These are phyloP conservation scores for Metschnikowia kunwiensis DNA, from an alignment of 805 yeast species.

Conservation along the genomic window DNA sequence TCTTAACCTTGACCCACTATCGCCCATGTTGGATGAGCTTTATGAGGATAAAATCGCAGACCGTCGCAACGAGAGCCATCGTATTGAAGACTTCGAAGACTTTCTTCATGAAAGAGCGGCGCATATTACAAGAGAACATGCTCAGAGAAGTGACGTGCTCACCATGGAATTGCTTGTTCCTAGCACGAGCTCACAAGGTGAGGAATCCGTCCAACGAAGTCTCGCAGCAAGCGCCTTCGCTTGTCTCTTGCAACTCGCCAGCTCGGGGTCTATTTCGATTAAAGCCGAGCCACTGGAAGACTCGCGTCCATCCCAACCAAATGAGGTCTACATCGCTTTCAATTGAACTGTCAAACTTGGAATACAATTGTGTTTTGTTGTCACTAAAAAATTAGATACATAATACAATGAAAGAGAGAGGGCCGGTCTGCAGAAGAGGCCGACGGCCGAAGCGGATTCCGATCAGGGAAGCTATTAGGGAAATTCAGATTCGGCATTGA, in stretches of 20 bases:
- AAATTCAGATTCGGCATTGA: conserved; percentile 3
- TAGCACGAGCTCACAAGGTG: neutral
- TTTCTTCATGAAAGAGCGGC: conserved; percentile 11
- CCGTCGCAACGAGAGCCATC: neutral
- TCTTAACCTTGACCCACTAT: conserved; percentile 8
- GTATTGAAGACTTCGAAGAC: conserved; percentile 8
- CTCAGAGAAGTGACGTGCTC: neutral
- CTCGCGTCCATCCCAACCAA: conserved; percentile 1
- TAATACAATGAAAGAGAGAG: conserved; percentile 8
- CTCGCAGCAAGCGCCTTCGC: conserved; percentile 18
- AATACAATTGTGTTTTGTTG: conserved; percentile 1
- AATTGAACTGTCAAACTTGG: conserved; percentile 1
- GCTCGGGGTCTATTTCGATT: conserved; percentile 1
- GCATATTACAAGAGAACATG: conserved; percentile 2
- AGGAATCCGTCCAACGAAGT: conserved; percentile 1
- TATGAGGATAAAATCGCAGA: neutral
- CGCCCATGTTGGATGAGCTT: conserved; percentile 8
- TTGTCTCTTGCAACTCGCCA: conserved; percentile 16
- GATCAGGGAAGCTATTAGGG: conserved; percentile 5
- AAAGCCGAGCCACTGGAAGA: neutral
- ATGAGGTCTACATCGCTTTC: conserved; percentile 9
- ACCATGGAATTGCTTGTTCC: conserved; percentile 14
- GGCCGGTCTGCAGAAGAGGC: conserved; percentile 1
- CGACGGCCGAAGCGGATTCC: conserved; percentile 4
- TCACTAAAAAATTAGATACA: conserved; percentile 5